A percentile compares a stretch with the other conserved stretches of the same genome.
These are phyloP conservation scores for Yamadazyma olivae DNA, from an alignment of 805 yeast genomes.

Conservation along the genomic window DNA sequence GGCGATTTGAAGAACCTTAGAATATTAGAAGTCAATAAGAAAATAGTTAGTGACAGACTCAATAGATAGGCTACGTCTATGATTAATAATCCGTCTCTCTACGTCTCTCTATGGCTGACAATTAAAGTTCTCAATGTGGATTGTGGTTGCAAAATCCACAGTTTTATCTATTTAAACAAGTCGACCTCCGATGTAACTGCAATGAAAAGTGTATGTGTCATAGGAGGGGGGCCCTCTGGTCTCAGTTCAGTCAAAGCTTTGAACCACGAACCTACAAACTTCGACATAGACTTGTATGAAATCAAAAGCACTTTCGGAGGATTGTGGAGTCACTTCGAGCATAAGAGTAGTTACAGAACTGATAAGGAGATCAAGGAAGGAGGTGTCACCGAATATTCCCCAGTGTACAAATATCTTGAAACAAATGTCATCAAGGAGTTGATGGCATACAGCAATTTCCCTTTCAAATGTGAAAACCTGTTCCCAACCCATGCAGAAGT, in stretches of 20 bases:
- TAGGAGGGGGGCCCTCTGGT: slow-evolving; percentile 81
- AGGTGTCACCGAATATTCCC: slow-evolving; percentile 23
- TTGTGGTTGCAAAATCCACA: slow-evolving; percentile 1
- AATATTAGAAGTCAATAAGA: slow-evolving; percentile 5
- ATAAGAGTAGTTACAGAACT: slow-evolving; percentile 5
- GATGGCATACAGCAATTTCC: slow-evolving; percentile 51
- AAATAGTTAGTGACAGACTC: slow-evolving; percentile 1
- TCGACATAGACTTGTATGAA: slow-evolving; percentile 59
- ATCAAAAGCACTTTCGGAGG: slow-evolving; percentile 64
- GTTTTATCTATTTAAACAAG: no score
- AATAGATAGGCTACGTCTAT: no score
- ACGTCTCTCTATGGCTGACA: no score
- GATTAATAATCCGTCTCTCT: no score
- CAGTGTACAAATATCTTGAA: slow-evolving; percentile 65
- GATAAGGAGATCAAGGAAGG: slow-evolving; percentile 12
- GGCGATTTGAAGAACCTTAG: slow-evolving; percentile 8
- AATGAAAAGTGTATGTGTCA: slow-evolving; percentile 45
- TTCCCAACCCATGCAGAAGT: slow-evolving; percentile 49
- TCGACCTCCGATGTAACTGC: no score
- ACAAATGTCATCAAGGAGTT: slow-evolving; percentile 63
- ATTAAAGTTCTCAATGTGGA: background rate
- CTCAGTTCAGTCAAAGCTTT: slow-evolving; percentile 64
- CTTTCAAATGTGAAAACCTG: slow-evolving; percentile 29
- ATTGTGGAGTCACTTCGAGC: slow-evolving; percentile 52
- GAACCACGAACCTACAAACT: slow-evolving; percentile 41